These are phyloP conservation scores for Ophiocordyceps camponoti-floridani DNA, from an alignment of 2,329 filamentous ascomycete genomes.

Conservation along the genomic window DNA sequence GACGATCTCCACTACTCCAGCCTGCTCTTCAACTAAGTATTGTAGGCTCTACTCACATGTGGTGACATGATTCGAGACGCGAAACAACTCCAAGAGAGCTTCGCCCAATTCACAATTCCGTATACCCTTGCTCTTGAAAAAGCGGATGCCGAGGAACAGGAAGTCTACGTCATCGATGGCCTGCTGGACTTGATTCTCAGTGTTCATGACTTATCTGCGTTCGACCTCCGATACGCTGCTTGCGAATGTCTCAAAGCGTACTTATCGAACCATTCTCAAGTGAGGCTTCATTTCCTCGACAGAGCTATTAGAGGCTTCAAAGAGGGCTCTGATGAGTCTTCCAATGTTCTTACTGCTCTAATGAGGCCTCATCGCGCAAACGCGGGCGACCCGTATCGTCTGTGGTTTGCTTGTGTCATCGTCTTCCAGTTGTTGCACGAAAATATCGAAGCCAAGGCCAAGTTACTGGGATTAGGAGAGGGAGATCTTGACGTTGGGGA, in stretches of 20 bases:
- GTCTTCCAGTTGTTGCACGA: conserved; percentile 75
- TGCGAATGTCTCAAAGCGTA: conserved; percentile 90
- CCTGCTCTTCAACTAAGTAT: conserved; percentile 2
- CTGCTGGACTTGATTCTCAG: conserved; percentile 68
- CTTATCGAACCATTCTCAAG: conserved; percentile 63
- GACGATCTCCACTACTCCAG: conserved; percentile 2
- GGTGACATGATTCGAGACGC: conserved; percentile 81
- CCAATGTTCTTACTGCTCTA: conserved; percentile 75
- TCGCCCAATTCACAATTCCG: conserved; percentile 69
- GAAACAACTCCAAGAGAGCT: conserved; percentile 62
- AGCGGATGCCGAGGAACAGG: conserved; percentile 24
- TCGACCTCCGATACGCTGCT: conserved; percentile 69
- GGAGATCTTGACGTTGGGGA: conserved; percentile 80
- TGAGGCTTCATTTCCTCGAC: conserved; percentile 69
- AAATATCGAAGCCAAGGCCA: conserved; percentile 58
- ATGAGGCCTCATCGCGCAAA: conserved; percentile 44
- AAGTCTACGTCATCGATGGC: conserved; percentile 84
- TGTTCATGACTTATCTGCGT: conserved; percentile 44
- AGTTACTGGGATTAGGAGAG: conserved; percentile 69
- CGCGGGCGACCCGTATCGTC: conserved; percentile 67
- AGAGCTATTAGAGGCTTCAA: conserved; percentile 78
- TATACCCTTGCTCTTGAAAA: conserved; percentile 20
- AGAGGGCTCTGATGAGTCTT: conserved; percentile 60
- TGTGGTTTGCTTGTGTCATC: conserved; percentile 79
- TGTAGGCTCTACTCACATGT: conserved; percentile 61